Conservation (phyloP, 441 rosid genomes). For the Eruca vesicaria region DNA sequence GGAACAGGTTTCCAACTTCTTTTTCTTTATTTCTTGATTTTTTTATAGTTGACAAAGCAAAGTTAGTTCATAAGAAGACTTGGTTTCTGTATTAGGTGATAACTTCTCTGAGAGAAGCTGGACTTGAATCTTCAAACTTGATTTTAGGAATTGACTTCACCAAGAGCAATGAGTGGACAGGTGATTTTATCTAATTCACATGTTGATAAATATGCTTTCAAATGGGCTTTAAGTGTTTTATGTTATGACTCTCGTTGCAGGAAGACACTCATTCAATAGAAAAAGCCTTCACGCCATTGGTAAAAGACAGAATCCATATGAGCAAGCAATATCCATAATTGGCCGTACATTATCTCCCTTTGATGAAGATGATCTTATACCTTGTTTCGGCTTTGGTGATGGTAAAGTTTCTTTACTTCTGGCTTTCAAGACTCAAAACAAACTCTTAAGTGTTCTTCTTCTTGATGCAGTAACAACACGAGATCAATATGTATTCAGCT, state of each 20-base stretch:
- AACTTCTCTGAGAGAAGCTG: conserved; percentile 78
- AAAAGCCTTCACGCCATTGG: conserved; percentile 80
- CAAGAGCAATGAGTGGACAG: conserved; percentile 86
- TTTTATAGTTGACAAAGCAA: not conserved
- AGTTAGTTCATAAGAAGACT: not conserved
- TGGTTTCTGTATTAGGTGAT: conserved; percentile 50
- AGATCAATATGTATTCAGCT: conserved; percentile 74
- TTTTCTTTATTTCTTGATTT: not conserved
- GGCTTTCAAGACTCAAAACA: conserved; percentile 22
- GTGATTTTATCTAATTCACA: conserved; percentile 30
- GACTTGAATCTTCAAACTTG: conserved; percentile 83
- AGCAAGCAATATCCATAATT: conserved; percentile 87
- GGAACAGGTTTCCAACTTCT: conserved; percentile 56
- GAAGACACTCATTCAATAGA: conserved; percentile 63
- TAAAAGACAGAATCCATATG: conserved; percentile 67
- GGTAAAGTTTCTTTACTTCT: conserved; percentile 46
- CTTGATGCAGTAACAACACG: conserved; percentile 66
- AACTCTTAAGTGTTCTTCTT: too few relatives aligned
- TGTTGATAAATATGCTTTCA: not conserved
- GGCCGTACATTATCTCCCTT: conserved; percentile 81
- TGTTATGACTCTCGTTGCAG: conserved; percentile 39
- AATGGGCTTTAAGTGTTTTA: not conserved
- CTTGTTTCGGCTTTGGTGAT: conserved; percentile 96
- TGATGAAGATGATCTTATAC: conserved; percentile 89
- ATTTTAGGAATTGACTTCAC: conserved; percentile 78